Evolutionary conservation across 345 rosid species (phyloP).

Genomic region (Camelina neglecta): DNA sequence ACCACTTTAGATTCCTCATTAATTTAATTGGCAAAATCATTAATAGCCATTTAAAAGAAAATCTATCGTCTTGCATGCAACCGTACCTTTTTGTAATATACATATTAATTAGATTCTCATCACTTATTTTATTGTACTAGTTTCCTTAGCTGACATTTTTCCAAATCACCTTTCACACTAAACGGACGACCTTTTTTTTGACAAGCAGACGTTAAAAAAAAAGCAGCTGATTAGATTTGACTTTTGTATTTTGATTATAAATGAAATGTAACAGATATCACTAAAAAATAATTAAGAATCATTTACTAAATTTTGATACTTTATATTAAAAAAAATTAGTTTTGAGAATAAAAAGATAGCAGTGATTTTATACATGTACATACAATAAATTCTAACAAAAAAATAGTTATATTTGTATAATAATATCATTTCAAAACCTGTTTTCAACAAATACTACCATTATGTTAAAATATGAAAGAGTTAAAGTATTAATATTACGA

Average conservation of each 20-base stretch:
- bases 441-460: not conserved
- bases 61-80: constrained; percentile 36
- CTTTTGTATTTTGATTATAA: constrained; percentile 32
- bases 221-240: constrained; percentile 12
- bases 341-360: not conserved
- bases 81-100: constrained; percentile 1
- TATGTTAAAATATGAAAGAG: no score
- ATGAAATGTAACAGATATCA: not conserved
- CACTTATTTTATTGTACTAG: not conserved
- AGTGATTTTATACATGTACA: not conserved
- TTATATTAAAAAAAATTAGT: not conserved
- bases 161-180: constrained; percentile 12
- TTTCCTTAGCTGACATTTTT: constrained; percentile 25
- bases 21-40: not conserved
- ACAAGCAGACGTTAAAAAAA: not conserved
- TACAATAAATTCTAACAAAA: not conserved
- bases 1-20: constrained; percentile 9
- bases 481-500: not conserved
- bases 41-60: constrained; percentile 15
- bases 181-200: not conserved
- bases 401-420: not conserved
- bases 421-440: not conserved
- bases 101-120: constrained; percentile 19
- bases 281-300: not conserved
- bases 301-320: not conserved